Conservation (phyloP, 768 basidiomycete genomes). For the Boletus eberwhitei region DNA sequence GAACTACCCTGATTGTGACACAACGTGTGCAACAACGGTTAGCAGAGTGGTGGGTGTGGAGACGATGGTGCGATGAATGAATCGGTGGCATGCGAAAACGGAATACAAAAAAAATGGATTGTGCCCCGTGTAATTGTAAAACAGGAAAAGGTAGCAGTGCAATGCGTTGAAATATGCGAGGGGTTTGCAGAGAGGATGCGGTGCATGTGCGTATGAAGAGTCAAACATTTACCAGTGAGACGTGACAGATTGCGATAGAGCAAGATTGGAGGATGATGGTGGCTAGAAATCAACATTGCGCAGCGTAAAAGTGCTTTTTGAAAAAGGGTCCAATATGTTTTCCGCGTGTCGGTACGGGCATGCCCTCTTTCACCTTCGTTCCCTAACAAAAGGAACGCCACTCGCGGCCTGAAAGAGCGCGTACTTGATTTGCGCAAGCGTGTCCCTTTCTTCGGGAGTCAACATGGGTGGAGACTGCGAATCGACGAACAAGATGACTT, state of each 20-base stretch:
- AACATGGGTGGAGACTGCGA: conserved; percentile 32
- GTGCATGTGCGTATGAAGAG: conserved; percentile 21
- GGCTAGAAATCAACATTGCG: conserved; percentile 12
- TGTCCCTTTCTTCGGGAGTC: conserved; percentile 35
- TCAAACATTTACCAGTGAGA: conserved; percentile 22
- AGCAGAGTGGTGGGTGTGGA: conserved; percentile 7
- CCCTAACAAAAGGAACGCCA: conserved; percentile 35
- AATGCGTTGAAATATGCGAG: conserved; percentile 24
- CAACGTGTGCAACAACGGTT: conserved; percentile 16
- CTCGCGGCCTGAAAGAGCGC: conserved; percentile 50
- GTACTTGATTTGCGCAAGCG: conserved; percentile 47
- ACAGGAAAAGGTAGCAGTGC: conserved; percentile 15
- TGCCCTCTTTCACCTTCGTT: conserved; percentile 25
- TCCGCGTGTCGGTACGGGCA: neutral
- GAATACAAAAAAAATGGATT: conserved; percentile 17
- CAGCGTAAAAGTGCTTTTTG: conserved; percentile 19
- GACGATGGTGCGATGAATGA: conserved; percentile 17
- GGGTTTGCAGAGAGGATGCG: conserved; percentile 15
- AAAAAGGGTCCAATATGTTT: conserved; percentile 4
- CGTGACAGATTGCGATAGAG: conserved; percentile 13
- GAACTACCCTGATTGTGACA: conserved; percentile 7
- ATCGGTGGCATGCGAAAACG: conserved; percentile 23
- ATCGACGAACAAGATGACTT: conserved; percentile 52
- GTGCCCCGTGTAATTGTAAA: conserved; percentile 15
- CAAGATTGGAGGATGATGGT: conserved; percentile 7